Conservation (phyloP, 2,329 filamentous ascomycete species). For the Xylariaceae sp. region DNA sequence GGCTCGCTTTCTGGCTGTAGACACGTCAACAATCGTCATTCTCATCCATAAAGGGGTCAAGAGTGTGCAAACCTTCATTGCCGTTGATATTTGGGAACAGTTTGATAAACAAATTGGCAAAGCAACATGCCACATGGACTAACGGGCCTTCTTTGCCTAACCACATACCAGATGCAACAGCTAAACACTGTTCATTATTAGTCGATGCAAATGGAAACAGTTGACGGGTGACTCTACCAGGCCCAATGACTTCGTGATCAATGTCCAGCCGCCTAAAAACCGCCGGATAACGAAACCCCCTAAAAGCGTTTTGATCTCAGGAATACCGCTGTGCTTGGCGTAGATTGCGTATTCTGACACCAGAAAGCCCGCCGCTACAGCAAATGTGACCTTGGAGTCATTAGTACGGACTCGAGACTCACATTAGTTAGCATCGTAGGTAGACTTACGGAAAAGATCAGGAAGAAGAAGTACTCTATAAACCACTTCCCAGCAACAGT, state of each 20-base stretch:
- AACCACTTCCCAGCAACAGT: conserved; percentile 69
- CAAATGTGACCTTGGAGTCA: conserved; percentile 61
- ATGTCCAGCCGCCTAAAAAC: conserved; percentile 83
- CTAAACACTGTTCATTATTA: conserved; percentile 61
- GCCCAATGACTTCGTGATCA: conserved; percentile 84
- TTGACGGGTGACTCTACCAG: conserved; percentile 50
- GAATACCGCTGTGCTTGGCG: conserved; percentile 92
- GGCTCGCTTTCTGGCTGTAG: conserved; percentile 79
- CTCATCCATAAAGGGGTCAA: not conserved
- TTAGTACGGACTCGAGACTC: conserved; percentile 15
- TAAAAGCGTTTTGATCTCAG: conserved; percentile 93
- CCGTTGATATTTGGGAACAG: conserved; percentile 72
- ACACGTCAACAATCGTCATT: not conserved
- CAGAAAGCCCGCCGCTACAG: conserved; percentile 68
- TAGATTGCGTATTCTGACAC: conserved; percentile 81
- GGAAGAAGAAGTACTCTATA: conserved; percentile 81
- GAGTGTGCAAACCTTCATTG: conserved; percentile 65
- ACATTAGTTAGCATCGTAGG: not conserved
- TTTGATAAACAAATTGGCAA: conserved; percentile 90
- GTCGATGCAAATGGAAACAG: conserved; percentile 6
- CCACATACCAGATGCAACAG: conserved; percentile 93
- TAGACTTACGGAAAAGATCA: conserved; percentile 68
- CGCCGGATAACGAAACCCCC: conserved; percentile 88
- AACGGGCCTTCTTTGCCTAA: conserved; percentile 92
- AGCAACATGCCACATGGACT: conserved; percentile 95